A percentile compares a stretch with the other conserved stretches of the same genome.
Evolutionary conservation across 2,329 filamentous ascomycete species (phyloP).

Genomic region (Dactylonectria estremocensis): DNA sequence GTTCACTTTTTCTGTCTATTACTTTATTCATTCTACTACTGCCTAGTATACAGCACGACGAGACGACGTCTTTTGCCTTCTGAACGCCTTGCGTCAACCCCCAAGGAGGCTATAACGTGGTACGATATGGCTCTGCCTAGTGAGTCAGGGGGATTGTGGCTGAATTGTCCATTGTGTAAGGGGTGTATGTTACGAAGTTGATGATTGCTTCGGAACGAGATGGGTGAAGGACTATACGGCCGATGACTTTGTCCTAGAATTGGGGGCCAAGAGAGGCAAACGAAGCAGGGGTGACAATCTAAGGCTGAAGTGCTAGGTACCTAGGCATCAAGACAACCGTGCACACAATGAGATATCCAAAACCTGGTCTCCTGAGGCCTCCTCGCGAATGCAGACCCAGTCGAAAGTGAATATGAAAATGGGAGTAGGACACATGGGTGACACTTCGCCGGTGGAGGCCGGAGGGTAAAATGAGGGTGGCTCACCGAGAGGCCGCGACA

Average conservation of each 20-base stretch:
- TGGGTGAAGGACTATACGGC: slow-evolving; percentile 15
- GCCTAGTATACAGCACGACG: slow-evolving; percentile 38
- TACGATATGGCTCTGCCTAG: slow-evolving; percentile 27
- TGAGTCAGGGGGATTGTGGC: slow-evolving; percentile 39
- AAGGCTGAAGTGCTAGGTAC: slow-evolving; percentile 34
- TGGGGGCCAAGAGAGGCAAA: slow-evolving; percentile 32
- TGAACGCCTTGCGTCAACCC: slow-evolving; percentile 32
- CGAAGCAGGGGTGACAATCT: slow-evolving; percentile 27
- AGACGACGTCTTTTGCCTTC: slow-evolving; percentile 32
- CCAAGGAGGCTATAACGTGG: slow-evolving; percentile 39
- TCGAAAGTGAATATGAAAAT: slow-evolving; percentile 29
- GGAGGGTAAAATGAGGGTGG: slow-evolving; percentile 24
- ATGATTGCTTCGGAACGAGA: slow-evolving; percentile 38
- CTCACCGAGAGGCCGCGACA: slow-evolving; percentile 17
- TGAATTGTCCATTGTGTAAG: slow-evolving; percentile 32
- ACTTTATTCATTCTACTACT: slow-evolving; percentile 33
- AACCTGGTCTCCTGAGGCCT: slow-evolving; percentile 43
- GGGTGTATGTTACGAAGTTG: slow-evolving; percentile 44
- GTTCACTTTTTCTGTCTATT: slow-evolving; percentile 35
- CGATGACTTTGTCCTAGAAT: slow-evolving; percentile 20
- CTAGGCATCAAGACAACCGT: slow-evolving; percentile 43
- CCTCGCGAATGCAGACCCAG: slow-evolving; percentile 25
- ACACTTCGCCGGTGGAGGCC: slow-evolving; percentile 10
- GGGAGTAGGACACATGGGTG: slow-evolving; percentile 15
- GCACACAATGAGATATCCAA: slow-evolving; percentile 43